Evolutionary conservation across 345 rosid genomes (phyloP).

Genomic region (Eucalyptus dawsonii): DNA sequence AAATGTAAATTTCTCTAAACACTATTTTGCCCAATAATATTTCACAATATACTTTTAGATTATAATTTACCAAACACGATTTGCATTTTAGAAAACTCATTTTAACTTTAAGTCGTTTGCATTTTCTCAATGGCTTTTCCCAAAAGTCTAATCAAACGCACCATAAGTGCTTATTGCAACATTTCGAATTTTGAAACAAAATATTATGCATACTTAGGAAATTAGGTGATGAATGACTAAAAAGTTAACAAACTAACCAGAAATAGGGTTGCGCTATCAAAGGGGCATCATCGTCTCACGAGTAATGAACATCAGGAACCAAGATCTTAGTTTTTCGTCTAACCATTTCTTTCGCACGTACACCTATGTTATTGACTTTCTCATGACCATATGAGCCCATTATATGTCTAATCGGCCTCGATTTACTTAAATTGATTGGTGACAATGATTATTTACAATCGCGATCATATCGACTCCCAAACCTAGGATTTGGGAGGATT

Average conservation of each 20-base stretch:
- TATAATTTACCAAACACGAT: too few relatives aligned
- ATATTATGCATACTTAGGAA: background rate
- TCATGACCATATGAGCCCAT: background rate
- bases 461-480: background rate
- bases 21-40: too few relatives aligned
- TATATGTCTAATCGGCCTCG: background rate
- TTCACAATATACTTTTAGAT: too few relatives aligned
- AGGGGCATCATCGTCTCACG: background rate
- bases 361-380: background rate
- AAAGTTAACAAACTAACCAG: background rate
- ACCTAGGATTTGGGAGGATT: background rate
- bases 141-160: too few relatives aligned
- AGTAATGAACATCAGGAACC: background rate
- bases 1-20: too few relatives aligned
- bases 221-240: background rate
- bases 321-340: background rate
- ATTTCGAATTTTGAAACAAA: background rate
- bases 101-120: too few relatives aligned
- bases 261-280: background rate
- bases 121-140: too few relatives aligned
- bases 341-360: background rate
- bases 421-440: background rate
- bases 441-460: background rate
- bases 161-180: background rate
- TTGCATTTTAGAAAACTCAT: too few relatives aligned